These are phyloP conservation scores for Fragilariopsis cylindrus DNA, from an alignment of 108 stramenopile species.

Conservation along the genomic window DNA sequence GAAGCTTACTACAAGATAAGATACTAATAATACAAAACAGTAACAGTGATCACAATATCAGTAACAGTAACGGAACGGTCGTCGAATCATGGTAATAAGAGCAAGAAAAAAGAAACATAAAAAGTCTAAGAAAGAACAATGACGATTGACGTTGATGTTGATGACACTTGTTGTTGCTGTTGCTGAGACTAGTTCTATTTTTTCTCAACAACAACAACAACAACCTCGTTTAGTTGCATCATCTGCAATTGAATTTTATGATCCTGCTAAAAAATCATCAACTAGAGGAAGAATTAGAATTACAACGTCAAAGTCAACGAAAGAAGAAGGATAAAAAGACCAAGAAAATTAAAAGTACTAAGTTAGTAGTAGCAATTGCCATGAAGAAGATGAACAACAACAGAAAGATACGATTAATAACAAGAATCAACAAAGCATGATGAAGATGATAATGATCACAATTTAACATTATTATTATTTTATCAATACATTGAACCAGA, in stretches of 20 bases:
- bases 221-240: constrained; percentile 20
- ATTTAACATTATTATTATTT: constrained; percentile 76
- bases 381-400: constrained; percentile 26
- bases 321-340: not conserved
- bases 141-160: not conserved
- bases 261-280: not conserved
- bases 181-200: not conserved
- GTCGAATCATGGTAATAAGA: constrained; percentile 23
- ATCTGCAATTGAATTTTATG: constrained; percentile 42
- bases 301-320: not conserved
- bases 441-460: constrained; percentile 15
- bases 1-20: not conserved
- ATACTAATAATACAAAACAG: not conserved
- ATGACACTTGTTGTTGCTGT: not conserved
- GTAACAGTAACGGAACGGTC: not conserved
- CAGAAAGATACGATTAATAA: constrained; percentile 12
- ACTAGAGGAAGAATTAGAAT: constrained; percentile 16
- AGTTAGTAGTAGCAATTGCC: constrained; percentile 4
- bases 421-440: constrained; percentile 14
- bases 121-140: constrained; percentile 11
- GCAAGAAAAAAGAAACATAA: constrained; percentile 12
- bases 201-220: too few relatives aligned
- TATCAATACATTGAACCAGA: constrained; percentile 90
- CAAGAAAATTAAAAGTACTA: constrained; percentile 25
- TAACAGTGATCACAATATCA: not conserved